These are phyloP conservation scores for Corchorus olitorius DNA, from an alignment of 345 rosid species.

Conservation along the genomic window DNA sequence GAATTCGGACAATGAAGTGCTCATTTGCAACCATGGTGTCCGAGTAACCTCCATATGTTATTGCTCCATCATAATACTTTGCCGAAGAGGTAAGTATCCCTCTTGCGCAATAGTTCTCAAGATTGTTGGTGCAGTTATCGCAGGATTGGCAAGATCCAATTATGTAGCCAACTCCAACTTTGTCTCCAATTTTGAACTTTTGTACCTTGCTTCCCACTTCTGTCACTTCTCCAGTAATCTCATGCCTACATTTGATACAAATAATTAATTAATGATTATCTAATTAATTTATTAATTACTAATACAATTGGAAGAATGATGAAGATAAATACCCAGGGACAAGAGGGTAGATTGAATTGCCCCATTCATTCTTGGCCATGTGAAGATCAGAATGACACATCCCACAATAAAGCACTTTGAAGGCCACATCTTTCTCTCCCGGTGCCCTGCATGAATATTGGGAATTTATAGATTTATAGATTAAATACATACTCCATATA, in stretches of 20 bases:
- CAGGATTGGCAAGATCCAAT: slow-evolving; percentile 55
- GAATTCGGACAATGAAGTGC: slow-evolving; percentile 46
- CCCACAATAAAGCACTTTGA: slow-evolving; percentile 41
- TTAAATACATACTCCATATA: too few relatives aligned
- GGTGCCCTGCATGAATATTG: slow-evolving; percentile 32
- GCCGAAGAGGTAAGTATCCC: slow-evolving; percentile 26
- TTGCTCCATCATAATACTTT: slow-evolving; percentile 43
- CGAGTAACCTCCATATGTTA: slow-evolving; percentile 54
- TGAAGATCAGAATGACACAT: slow-evolving; percentile 57
- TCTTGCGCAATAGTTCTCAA: slow-evolving; percentile 59
- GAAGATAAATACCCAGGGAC: slow-evolving; percentile 49
- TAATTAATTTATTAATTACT: not conserved
- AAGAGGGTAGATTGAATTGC: slow-evolving; percentile 41
- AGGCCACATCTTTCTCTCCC: slow-evolving; percentile 33
- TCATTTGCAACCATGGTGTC: slow-evolving; percentile 49
- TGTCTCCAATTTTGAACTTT: slow-evolving; percentile 53
- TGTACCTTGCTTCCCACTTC: slow-evolving; percentile 51
- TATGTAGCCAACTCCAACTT: slow-evolving; percentile 59
- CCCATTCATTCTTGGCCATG: slow-evolving; percentile 52
- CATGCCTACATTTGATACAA: slow-evolving; percentile 41
- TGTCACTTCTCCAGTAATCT: slow-evolving; percentile 53
- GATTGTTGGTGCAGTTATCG: slow-evolving; percentile 35
- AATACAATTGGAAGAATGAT: not conserved
- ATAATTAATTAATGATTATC: not conserved
- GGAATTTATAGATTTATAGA: too few relatives aligned